A percentile compares a stretch with the other conserved stretches of the same genome.
Conservation (phyloP, 2,329 filamentous ascomycete genomes). For the Fusarium poae region DNA sequence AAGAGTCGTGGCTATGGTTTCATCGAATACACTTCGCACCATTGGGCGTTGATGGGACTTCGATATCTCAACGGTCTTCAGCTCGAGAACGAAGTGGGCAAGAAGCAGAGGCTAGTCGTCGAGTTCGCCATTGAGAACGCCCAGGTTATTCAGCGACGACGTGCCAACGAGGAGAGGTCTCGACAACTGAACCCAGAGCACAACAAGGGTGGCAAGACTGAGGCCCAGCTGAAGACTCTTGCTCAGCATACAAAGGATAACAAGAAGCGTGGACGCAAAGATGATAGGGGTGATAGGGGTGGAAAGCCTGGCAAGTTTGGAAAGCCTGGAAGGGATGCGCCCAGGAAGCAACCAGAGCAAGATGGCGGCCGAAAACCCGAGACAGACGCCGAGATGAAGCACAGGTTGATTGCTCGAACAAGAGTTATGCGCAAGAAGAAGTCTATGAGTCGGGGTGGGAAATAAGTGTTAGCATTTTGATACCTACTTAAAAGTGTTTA, state of each 20-base stretch:
- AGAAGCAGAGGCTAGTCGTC: slow-evolving; percentile 89
- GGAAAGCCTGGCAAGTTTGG: slow-evolving; percentile 17
- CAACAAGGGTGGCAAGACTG: slow-evolving; percentile 36
- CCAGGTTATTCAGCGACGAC: slow-evolving; percentile 87
- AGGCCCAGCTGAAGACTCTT: slow-evolving; percentile 35
- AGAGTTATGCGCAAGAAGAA: slow-evolving; percentile 81
- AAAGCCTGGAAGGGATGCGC: slow-evolving; percentile 2
- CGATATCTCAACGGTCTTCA: slow-evolving; percentile 89
- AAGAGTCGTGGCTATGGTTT: slow-evolving; percentile 97
- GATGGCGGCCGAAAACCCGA: slow-evolving; percentile 53
- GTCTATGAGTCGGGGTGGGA: slow-evolving; percentile 55
- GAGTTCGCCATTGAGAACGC: slow-evolving; percentile 99
- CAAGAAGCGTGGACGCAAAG: slow-evolving; percentile 38
- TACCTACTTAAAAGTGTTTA: slow-evolving; percentile 38
- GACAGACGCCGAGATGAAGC: slow-evolving; percentile 62
- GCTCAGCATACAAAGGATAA: slow-evolving; percentile 39
- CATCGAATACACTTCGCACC: slow-evolving; percentile 94
- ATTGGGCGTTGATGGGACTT: slow-evolving; percentile 93
- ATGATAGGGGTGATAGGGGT: slow-evolving; percentile 27
- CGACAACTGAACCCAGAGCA: slow-evolving; percentile 45
- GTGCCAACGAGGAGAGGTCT: slow-evolving; percentile 54
- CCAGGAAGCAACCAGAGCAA: slow-evolving; percentile 15
- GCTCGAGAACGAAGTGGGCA: slow-evolving; percentile 72
- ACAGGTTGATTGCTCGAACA: slow-evolving; percentile 88
- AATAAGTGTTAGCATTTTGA: slow-evolving; percentile 40